Base-by-base conservation (phyloP, 2,329 filamentous ascomycete genomes). In the Podosphaera xanthii region DNA sequence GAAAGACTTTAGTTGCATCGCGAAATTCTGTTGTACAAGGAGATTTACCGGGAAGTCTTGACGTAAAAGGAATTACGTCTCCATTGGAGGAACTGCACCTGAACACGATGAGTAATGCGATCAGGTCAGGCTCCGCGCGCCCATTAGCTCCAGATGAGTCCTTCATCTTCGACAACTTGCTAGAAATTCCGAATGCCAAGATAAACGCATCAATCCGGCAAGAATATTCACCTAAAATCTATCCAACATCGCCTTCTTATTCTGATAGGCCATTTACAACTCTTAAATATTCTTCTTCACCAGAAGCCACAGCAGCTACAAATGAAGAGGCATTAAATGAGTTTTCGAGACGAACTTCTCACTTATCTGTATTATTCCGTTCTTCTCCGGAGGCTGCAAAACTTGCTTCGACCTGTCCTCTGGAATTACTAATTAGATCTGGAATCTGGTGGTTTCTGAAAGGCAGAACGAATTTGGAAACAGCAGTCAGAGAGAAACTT, bases 391-490 rank as follows among this genome's bases (percentile, higher is more conserved):
- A 94, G 69, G 78, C 82, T 38, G 75, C 83, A 36, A 82, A 80
- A 62, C 81, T 86, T 0, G 69, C 89, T 3, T 75, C 79, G 59
- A 76, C 77, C 36, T 83, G 80, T 57, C 74, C 80, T 0, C 75
- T 84, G 0, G 75, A 77, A 54, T 80, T 88, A 61, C 84, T 90
- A 73, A 75, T 84, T 8, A 78, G 86, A 60, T 83, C 82, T 33
- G 83, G 81, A 2, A 74, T 87, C 0, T 96, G 90, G 90, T 96
- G 90, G 90, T 94, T 95, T 67, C 69, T 94, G 53, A 84, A 81
- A 64, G 90, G 89, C 30, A 82, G 89, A 62, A 80, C 83, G 66
- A 81, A 82, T 8, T 75, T 95, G 58, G 90, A 95, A 69, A 71
- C 73, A 10, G 75, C 83, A 46, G 82, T 94, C 54, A 78, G 87